Evolutionary conservation across 306 rosid genomes (phyloP), one percentile per base, ranked within the genome.

Genomic region (Cucurbita pepo): DNA sequence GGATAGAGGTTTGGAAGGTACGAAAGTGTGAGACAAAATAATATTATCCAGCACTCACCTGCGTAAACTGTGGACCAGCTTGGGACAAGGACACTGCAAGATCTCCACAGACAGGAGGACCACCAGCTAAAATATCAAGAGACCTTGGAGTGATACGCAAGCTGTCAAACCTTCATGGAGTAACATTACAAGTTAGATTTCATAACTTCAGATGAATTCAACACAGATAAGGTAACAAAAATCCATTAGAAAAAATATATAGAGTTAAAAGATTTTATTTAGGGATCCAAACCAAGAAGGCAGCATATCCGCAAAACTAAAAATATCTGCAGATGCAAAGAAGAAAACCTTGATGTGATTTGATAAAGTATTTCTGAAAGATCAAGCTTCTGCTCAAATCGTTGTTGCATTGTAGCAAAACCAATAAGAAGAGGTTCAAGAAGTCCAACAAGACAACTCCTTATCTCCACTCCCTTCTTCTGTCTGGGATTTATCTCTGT

Each of bases 341-440:
- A 87, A 77, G 57, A 78, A 78, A 77, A 94, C 99, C 97, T 94
- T 76, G 97, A 91, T 80, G 99, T 91, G 79, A 94, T 87, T 87
- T 94, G 97, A 85, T 94, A 94, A 34, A 94, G 79, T 81, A 86
- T 86, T 90, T 94, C 99, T 71, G 97, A 88, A 55, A 94, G 81
- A 83, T 94, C 97, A 44, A 94, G 92, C 88, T 94, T 94, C 90
- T 91, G 99, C 85, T 88, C 85, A 77, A 91, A 94, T 80, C 84
- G 80, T 82, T 88, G 92, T 80, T 91, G 99, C 99, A 94, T 94
- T 56, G 99, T 89, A 74, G 92, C 80, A 86, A 94, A 94, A 81
- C 99, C 99, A 75, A 91, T 88, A 65, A 94, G 97, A 88, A 94
- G 95, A 65, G 99, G 97, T 79, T 94, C 99, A 67, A 94, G 99